These are phyloP conservation scores for Macrolepiota fuliginosa DNA, from an alignment of 768 basidiomycete genomes.

Conservation along the genomic window DNA sequence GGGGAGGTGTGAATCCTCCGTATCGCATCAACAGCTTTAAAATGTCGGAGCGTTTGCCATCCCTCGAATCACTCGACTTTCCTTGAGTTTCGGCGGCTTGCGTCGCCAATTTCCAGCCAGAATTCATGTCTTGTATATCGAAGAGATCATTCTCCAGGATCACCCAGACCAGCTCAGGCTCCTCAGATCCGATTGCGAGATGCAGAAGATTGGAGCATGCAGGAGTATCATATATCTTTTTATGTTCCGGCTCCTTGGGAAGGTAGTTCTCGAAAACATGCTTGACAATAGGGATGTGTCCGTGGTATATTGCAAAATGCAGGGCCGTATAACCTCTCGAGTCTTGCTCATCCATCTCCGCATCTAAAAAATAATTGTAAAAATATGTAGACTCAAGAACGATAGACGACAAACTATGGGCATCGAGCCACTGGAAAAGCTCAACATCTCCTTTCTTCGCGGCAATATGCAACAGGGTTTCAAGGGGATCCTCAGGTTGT, in stretches of 20 bases:
- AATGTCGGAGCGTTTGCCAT: constrained; percentile 12
- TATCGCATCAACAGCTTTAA: constrained; percentile 30
- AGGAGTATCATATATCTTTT: constrained; percentile 45
- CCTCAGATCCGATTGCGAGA: constrained; percentile 56
- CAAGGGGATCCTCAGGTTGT: constrained; percentile 50
- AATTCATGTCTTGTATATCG: constrained; percentile 43
- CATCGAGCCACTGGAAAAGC: constrained; percentile 67
- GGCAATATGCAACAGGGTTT: constrained; percentile 73
- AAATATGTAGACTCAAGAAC: constrained; percentile 14
- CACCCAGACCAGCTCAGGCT: constrained; percentile 65
- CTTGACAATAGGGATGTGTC: constrained; percentile 47
- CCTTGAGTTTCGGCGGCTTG: constrained; percentile 20
- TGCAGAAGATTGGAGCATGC: constrained; percentile 44
- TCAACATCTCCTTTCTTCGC: constrained; percentile 50
- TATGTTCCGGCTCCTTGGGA: constrained; percentile 49
- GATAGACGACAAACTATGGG: constrained; percentile 51
- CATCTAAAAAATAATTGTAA: constrained; percentile 42
- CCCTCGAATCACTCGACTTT: neutral
- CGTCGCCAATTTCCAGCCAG: constrained; percentile 48
- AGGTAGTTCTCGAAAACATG: constrained; percentile 63
- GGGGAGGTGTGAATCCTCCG: constrained; percentile 40
- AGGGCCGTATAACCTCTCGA: constrained; percentile 57
- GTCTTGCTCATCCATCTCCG: constrained; percentile 71
- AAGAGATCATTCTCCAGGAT: constrained; percentile 60
- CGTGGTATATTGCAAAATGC: constrained; percentile 58